Percentiles rank a stretch among this genome's conserved stretches.
Conservation (phyloP, 208 protist genomes). For the Trypanosoma brucei region DNA sequence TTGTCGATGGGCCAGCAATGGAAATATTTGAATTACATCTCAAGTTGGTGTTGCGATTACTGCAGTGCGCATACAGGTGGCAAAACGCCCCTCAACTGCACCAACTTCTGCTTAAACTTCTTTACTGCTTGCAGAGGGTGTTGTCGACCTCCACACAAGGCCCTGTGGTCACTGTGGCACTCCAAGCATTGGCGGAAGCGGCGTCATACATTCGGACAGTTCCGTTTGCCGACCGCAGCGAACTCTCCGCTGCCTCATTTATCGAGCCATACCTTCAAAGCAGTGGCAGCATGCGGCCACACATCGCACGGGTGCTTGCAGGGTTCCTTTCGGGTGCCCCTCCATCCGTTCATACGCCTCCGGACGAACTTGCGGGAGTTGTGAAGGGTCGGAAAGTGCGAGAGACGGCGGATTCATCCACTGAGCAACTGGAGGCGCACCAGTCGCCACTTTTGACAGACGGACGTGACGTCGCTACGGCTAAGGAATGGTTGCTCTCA, state of each 20-base stretch:
- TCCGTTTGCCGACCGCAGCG: constrained; percentile 47
- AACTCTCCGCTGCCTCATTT: constrained; percentile 27
- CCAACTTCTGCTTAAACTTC: constrained; percentile 30
- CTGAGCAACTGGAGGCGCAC: not conserved
- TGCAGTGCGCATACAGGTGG: constrained; percentile 35
- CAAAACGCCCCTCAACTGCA: constrained; percentile 67
- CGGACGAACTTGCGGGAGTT: too few species aligned
- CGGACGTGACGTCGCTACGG: constrained; percentile 41
- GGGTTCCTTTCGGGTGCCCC: constrained; percentile 48
- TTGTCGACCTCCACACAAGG: constrained; percentile 1
- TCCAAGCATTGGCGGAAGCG: constrained; percentile 29
- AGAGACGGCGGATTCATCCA: not conserved
- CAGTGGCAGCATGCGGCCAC: constrained; percentile 30
- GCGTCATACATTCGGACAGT: constrained; percentile 68
- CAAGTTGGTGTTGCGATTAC: constrained; percentile 25
- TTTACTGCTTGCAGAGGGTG: constrained; percentile 11
- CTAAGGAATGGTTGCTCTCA: constrained; percentile 50
- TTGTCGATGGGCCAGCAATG: constrained; percentile 17
- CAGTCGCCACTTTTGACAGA: constrained; percentile 28
- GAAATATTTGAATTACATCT: constrained; percentile 35
- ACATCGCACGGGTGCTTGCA: constrained; percentile 43
- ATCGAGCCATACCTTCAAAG: constrained; percentile 33
- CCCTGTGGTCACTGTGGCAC: constrained; percentile 23
- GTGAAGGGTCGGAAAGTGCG: too few species aligned
- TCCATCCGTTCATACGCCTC: not conserved